Conservation (phyloP, 768 basidiomycete genomes). For the Fibroporia radiculosa region DNA sequence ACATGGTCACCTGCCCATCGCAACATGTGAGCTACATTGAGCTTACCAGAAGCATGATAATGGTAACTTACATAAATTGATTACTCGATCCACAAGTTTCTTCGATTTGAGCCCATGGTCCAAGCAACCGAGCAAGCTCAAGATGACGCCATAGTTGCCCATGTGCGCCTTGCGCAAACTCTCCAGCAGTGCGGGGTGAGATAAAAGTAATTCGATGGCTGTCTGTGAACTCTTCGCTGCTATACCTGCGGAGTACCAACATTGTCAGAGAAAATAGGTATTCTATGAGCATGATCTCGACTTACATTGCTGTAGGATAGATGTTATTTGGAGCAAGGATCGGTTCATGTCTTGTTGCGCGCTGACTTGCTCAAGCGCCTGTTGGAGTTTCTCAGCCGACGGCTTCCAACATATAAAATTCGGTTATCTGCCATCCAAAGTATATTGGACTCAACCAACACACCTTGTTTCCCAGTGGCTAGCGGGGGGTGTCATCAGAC, state of each 20-base stretch:
- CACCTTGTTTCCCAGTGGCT: no score
- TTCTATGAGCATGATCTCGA: neutral
- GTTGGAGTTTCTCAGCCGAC: constrained; percentile 52
- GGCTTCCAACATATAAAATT: no score
- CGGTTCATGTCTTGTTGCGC: constrained; percentile 74
- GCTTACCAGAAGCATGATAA: constrained; percentile 10
- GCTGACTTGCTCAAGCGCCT: constrained; percentile 66
- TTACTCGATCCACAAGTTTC: constrained; percentile 80
- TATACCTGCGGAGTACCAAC: constrained; percentile 38
- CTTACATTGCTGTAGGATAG: constrained; percentile 72
- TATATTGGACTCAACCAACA: no score
- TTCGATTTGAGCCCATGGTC: constrained; percentile 86
- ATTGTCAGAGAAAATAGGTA: neutral
- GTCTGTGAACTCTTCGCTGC: constrained; percentile 61
- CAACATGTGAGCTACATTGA: constrained; percentile 1
- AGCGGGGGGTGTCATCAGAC: no score
- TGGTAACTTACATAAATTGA: constrained; percentile 60
- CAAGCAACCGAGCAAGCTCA: constrained; percentile 88
- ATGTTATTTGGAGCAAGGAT: constrained; percentile 70
- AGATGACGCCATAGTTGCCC: constrained; percentile 87
- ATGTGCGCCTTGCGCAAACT: constrained; percentile 83
- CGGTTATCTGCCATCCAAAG: no score
- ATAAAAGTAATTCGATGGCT: constrained; percentile 78
- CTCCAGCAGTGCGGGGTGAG: constrained; percentile 73
- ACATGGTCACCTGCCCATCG: constrained; percentile 66